Percentiles rank a stretch among this genome's conserved stretches.
These are phyloP conservation scores for Dovyalis caffra DNA, from an alignment of 345 rosid species.

Conservation along the genomic window DNA sequence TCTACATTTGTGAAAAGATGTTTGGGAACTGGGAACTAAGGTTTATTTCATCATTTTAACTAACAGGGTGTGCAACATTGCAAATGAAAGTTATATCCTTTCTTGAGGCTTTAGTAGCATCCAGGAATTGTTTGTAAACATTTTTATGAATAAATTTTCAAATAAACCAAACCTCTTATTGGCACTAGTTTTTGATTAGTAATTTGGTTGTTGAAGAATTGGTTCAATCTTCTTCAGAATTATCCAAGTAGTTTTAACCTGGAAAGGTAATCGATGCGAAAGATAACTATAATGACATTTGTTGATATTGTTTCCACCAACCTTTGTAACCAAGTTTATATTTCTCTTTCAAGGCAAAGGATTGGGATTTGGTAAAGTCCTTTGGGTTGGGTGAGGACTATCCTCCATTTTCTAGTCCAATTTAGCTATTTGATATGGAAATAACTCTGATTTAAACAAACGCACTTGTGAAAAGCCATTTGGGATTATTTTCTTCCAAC, in stretches of 20 bases:
- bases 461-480: background rate
- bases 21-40: constrained; percentile 1
- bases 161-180: background rate
- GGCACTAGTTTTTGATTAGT: background rate
- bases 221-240: background rate
- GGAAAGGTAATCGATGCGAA: background rate
- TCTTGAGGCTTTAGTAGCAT: background rate
- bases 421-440: background rate
- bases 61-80: background rate
- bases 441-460: background rate
- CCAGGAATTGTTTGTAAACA: background rate
- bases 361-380: background rate
- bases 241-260: background rate
- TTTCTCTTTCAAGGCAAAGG: background rate
- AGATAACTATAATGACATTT: background rate
- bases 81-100: background rate
- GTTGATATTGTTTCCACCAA: background rate
- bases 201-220: constrained; percentile 4
- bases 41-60: background rate
- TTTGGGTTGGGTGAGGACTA: background rate
- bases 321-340: background rate
- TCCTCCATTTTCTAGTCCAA: background rate
- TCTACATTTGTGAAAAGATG: background rate
- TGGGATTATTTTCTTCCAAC: background rate
- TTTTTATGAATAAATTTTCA: background rate